Conservation (phyloP, 805 yeast species). For the Teunomyces pallodes region DNA sequence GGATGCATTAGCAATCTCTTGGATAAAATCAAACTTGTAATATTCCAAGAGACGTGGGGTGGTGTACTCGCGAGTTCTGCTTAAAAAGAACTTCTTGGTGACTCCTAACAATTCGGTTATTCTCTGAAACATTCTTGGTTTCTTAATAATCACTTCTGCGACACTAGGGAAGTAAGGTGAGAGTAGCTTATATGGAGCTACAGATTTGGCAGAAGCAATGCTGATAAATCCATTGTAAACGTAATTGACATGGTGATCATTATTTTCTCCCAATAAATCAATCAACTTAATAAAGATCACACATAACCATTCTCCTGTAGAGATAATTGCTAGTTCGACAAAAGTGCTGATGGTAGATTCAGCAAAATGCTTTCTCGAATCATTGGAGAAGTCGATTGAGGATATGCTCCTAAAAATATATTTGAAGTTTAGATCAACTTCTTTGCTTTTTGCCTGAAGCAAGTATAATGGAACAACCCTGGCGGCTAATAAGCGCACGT, state of each 20-base stretch:
- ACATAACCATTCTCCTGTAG: constrained; percentile 67
- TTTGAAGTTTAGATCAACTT: constrained; percentile 43
- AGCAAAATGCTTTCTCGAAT: constrained; percentile 39
- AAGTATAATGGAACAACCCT: constrained; percentile 54
- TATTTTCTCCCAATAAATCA: constrained; percentile 61
- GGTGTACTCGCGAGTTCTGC: constrained; percentile 67
- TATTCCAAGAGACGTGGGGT: constrained; percentile 73
- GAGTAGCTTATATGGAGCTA: constrained; percentile 75
- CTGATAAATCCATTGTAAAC: constrained; percentile 63
- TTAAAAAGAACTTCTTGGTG: constrained; percentile 57
- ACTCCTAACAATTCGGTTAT: constrained; percentile 67
- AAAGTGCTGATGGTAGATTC: constrained; percentile 61
- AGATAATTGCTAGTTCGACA: constrained; percentile 60
- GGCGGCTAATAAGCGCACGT: constrained; percentile 51
- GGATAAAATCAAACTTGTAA: constrained; percentile 60
- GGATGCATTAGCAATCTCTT: constrained; percentile 56
- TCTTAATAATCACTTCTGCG: constrained; percentile 60
- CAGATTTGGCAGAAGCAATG: constrained; percentile 53
- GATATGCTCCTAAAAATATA: constrained; percentile 43
- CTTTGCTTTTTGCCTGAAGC: constrained; percentile 31
- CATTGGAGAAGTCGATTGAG: constrained; percentile 33
- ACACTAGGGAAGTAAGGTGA: constrained; percentile 78
- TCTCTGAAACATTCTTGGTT: constrained; percentile 53
- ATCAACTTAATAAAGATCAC: constrained; percentile 63
- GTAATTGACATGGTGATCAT: constrained; percentile 64